Evolutionary conservation across 768 basidiomycete species (phyloP).

Genomic region (Clavaria fumosa): DNA sequence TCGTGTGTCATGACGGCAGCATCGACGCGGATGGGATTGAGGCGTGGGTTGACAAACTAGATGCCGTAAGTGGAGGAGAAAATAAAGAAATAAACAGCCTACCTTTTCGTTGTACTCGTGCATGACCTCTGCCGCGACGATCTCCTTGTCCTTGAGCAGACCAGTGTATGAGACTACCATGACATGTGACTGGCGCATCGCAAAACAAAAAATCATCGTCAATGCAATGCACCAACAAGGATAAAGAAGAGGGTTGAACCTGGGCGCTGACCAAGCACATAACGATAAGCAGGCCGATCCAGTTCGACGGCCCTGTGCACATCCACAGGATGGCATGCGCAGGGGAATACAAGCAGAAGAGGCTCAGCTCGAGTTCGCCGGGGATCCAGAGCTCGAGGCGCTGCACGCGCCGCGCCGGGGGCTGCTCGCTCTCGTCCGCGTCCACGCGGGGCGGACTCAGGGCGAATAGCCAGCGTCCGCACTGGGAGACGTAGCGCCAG

Average conservation of each 20-base stretch:
- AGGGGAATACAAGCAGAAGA: slow-evolving; percentile 70
- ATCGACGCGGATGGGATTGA: slow-evolving; percentile 62
- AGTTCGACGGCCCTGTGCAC: slow-evolving; percentile 53
- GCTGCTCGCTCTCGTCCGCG: slow-evolving; percentile 27
- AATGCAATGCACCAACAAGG: not conserved
- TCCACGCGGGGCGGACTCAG: slow-evolving; percentile 49
- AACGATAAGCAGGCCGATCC: slow-evolving; percentile 54
- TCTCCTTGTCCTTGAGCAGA: slow-evolving; percentile 57
- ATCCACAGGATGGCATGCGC: slow-evolving; percentile 63
- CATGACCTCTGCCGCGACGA: slow-evolving; percentile 68
- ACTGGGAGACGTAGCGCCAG: slow-evolving; percentile 38
- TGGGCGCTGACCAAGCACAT: slow-evolving; percentile 55
- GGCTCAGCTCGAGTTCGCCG: slow-evolving; percentile 47
- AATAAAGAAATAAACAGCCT: slow-evolving; percentile 11
- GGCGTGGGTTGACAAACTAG: slow-evolving; percentile 73
- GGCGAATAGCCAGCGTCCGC: slow-evolving; percentile 56
- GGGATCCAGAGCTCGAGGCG: slow-evolving; percentile 71
- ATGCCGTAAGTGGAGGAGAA: slow-evolving; percentile 1
- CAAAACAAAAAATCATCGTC: not conserved
- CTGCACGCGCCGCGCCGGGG: slow-evolving; percentile 38
- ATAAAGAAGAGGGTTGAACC: slow-evolving; percentile 23
- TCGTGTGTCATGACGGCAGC: slow-evolving; percentile 78
- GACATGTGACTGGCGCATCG: slow-evolving; percentile 27
- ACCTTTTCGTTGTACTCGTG: slow-evolving; percentile 74
- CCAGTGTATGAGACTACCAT: slow-evolving; percentile 42